Conservation (phyloP, 2,329 filamentous ascomycete genomes). For the Capronia coronata region DNA sequence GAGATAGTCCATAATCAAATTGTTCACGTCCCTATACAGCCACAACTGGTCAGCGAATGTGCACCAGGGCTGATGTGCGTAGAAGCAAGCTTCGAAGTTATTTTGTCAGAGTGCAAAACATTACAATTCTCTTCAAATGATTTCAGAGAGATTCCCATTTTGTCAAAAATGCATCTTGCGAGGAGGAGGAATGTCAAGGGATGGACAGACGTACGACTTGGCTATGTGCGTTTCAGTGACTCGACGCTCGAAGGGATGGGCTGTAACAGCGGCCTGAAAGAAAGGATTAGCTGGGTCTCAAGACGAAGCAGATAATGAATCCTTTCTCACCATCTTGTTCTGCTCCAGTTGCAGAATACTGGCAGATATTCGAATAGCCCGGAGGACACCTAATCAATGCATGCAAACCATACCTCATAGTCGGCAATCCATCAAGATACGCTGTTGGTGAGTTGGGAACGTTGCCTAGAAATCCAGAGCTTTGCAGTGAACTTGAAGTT, state of each 20-base stretch:
- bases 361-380: not conserved
- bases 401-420: not conserved
- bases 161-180: conserved; percentile 79
- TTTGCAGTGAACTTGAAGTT: no score
- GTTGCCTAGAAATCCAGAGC: not conserved
- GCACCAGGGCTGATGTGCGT: not conserved
- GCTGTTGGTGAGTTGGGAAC: not conserved
- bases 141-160: conserved; percentile 99
- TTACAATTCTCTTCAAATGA: conserved; percentile 76
- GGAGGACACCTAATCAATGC: not conserved
- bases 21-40: conserved; percentile 76
- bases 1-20: conserved; percentile 91
- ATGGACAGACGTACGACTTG: conserved; percentile 66
- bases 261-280: conserved; percentile 17
- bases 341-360: not conserved
- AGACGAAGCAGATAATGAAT: not conserved
- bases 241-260: conserved; percentile 64
- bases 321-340: not conserved
- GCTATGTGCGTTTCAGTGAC: conserved; percentile 78
- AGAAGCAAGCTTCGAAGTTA: not conserved
- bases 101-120: conserved; percentile 67
- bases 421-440: not conserved
- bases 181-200: conserved; percentile 31
- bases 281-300: not conserved
- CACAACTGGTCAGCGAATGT: conserved; percentile 22